Base-by-base conservation (phyloP, 1,139 yeast genomes). In the Arxiozyma bovina region DNA sequence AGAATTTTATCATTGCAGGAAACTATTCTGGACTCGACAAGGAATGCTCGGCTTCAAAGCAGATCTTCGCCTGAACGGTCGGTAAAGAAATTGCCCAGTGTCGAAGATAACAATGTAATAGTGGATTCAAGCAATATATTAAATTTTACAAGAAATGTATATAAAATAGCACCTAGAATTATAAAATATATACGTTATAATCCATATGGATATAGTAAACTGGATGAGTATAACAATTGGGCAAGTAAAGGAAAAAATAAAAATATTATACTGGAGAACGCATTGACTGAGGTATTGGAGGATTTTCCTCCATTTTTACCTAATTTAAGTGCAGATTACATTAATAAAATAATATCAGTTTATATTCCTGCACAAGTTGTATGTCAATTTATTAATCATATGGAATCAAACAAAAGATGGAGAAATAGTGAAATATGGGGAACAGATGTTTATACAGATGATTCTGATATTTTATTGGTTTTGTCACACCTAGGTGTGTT, bases 361-460 rank as follows among this genome's bases (percentile, higher is more conserved):
- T 46, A 46, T 20, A 46, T 46, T 7, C 49, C 49, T 4, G 17
- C 21, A 27, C 42, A 46, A 21, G 34, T 46, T 11, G 40, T 46
- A n/a, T 34, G 30, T 21, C 42, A 38, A 21, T 46, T 21, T 22
- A n/a, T 46, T 11, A 38, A 34, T 34, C 73, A 75, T 43, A 72
- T 75, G 52, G 48, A 11, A 48, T 23, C 52, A 53, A 55, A 59
- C 47, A 61, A 60, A 21, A 59, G 71, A 42, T 51, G 58, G 18
- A 66, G 66, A 44, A 75, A 79, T 57, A 73, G 96, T 46, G 79
- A 80, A 54, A 65, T 90, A 1, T 93, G 98, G 98, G 99, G 99
- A 2, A 88, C 96, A 0, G 90, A 85, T 53, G 75, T 93, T 2
- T 93, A 91, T 69, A 87, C 97, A 1, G 98, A 93, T 69, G 99